Base-by-base conservation (phyloP, 75 land plant species). In the Picea glauca region DNA sequence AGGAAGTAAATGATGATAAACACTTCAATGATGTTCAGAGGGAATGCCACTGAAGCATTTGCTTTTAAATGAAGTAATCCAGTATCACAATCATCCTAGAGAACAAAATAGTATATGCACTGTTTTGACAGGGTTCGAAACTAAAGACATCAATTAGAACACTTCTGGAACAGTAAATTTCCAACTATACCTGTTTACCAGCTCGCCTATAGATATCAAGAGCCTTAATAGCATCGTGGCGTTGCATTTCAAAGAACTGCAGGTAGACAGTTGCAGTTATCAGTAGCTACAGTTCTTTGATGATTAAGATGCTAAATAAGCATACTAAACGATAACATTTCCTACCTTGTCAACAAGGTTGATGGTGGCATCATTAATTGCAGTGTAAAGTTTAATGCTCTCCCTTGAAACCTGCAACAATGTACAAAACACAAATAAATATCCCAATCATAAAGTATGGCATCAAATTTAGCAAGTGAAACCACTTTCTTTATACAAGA, bases 191-290 rank as follows among this genome's bases (percentile, higher is more conserved):
- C 91, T 92, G 94, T 26, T 77, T 78, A 3, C 78, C 84, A 35
- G 88, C 84, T 76, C 76, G 88, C 72, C 72, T 72, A 46, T 92
- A 89, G 21, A 92, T 89, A 3, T 88, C 88, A 63, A 92, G 86
- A 62, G 91, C 91, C 31, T 81, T 85, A 23, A 86, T 61, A 54
- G 94, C 94, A 87, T 87, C 88, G 74, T 85, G 88, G 0, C 83
- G 84, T 32, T 87, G 87, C 94, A 92, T 92, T 67, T 92, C 94
- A 86, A 92, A 92, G 75, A 82, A 92, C 94, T 92, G 90, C 56
- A 61, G 73, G 18, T 57, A n/a, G 68, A 76, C 4, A 64, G 20
- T 61, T 35, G 64, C 9, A 26, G 1, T 58, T 31, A 56, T 77
- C 15, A 58, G 17, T 26, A 62, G 3, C 23, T 30, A 56, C 57